These are phyloP conservation scores for Amylostereum chailletii DNA, from an alignment of 1,284 basidiomycete species.

Conservation along the genomic window DNA sequence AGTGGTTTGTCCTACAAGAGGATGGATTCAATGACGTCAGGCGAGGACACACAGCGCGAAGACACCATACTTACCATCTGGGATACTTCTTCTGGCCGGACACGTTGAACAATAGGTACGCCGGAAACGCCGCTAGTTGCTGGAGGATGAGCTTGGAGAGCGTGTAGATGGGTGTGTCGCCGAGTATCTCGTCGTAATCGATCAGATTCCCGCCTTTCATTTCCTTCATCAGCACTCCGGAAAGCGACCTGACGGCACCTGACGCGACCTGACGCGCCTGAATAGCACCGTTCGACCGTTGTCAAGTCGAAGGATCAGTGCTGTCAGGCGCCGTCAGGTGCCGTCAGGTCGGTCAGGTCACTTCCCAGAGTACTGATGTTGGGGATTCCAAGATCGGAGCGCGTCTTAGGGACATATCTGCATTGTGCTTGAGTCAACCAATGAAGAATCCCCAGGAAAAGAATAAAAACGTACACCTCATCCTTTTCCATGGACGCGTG, in stretches of 20 bases:
- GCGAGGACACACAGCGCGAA: not conserved
- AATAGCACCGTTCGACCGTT: too few species aligned
- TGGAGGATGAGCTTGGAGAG: constrained; percentile 42
- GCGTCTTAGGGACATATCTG: constrained; percentile 41
- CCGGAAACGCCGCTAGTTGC: constrained; percentile 70
- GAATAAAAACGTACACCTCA: constrained; percentile 32
- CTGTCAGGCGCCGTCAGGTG: too few species aligned
- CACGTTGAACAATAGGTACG: constrained; percentile 61
- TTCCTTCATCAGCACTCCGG: too few species aligned
- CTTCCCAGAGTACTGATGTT: too few species aligned
- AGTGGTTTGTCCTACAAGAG: constrained; percentile 40
- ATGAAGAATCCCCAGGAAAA: not conserved
- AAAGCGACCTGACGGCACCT: too few species aligned
- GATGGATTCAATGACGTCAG: not conserved
- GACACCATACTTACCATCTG: constrained; percentile 23
- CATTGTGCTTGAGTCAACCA: not conserved
- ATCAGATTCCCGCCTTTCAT: constrained; percentile 19
- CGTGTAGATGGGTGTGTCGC: constrained; percentile 53
- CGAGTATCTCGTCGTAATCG: constrained; percentile 48
- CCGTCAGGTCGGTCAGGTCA: too few species aligned
- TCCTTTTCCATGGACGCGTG: constrained; percentile 41
- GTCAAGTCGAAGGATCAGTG: too few species aligned
- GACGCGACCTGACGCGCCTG: too few species aligned
- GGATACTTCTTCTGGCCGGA: constrained; percentile 65
- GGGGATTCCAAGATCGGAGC: constrained; percentile 41